Percentiles rank a stretch among this genome's conserved stretches.
These are phyloP conservation scores for Coemansia javaensis DNA, from an alignment of 192 early-diverging fungal species.

Conservation along the genomic window DNA sequence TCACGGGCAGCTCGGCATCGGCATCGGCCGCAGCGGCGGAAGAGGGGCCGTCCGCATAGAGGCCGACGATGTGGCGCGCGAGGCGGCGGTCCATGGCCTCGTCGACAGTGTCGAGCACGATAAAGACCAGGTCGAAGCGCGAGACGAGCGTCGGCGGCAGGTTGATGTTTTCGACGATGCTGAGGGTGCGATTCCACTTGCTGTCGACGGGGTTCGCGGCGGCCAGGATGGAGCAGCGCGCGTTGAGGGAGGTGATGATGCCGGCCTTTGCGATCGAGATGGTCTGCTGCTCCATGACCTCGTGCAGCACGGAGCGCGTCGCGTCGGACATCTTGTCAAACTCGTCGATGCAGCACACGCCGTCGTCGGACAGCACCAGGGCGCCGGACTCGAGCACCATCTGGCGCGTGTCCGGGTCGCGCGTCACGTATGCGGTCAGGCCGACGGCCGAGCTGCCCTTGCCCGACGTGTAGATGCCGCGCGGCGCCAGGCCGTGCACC, in stretches of 20 bases:
- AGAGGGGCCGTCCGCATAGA: conserved; percentile 72
- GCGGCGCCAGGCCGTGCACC: conserved; percentile 88
- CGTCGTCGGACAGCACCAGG: conserved; percentile 90
- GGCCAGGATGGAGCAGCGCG: conserved; percentile 91
- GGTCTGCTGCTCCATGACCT: conserved; percentile 99
- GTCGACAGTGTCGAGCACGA: conserved; percentile 88
- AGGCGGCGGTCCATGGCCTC: conserved; percentile 79
- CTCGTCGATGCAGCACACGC: conserved; percentile 97
- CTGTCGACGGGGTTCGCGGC: conserved; percentile 92
- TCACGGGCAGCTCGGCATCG: conserved; percentile 2
- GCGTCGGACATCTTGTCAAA: conserved; percentile 99
- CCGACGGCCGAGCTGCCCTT: conserved; percentile 96
- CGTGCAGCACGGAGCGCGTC: conserved; percentile 90
- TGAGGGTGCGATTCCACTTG: conserved; percentile 76
- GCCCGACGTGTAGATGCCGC: conserved; percentile 95
- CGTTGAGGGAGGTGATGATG: conserved; percentile 96
- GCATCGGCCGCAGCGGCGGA: neutral
- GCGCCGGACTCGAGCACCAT: conserved; percentile 96
- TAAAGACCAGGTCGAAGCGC: conserved; percentile 89
- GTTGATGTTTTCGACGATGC: conserved; percentile 84
- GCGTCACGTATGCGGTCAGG: conserved; percentile 90
- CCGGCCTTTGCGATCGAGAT: conserved; percentile 98
- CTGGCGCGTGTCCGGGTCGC: conserved; percentile 93
- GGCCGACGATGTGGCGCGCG: conserved; percentile 80
- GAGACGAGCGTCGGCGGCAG: conserved; percentile 92